Conservation (phyloP, 345 rosid genomes). For the Dipteronia sinensis region DNA sequence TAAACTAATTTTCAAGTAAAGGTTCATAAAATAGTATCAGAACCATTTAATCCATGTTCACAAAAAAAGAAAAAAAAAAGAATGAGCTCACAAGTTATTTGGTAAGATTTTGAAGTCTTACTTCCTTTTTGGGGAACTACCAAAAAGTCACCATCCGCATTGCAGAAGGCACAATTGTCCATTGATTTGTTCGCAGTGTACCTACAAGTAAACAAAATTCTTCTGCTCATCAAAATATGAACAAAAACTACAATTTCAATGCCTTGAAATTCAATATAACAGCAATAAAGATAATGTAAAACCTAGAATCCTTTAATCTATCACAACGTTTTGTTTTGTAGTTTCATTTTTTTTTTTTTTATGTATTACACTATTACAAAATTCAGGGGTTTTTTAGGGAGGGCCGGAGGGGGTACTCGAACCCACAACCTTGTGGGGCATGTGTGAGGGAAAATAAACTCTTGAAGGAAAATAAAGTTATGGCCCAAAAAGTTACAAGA, state of each 20-base stretch:
- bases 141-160: constrained; percentile 97
- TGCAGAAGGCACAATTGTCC: constrained; percentile 85
- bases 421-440: too few relatives aligned
- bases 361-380: too few relatives aligned
- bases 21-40: neutral
- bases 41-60: neutral
- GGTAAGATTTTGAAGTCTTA: constrained; percentile 25
- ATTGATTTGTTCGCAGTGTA: constrained; percentile 85
- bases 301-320: neutral
- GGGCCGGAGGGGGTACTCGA: too few relatives aligned
- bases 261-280: neutral
- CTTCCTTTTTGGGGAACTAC: constrained; percentile 92
- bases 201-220: constrained; percentile 37
- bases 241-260: neutral
- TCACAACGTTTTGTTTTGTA: neutral
- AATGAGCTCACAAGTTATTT: neutral
- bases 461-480: neutral
- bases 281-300: constrained; percentile 3
- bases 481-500: neutral
- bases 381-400: too few relatives aligned
- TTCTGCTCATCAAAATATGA: neutral
- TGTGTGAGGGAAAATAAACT: too few relatives aligned
- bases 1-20: neutral
- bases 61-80: neutral
- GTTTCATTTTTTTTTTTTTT: neutral